Percentiles rank a stretch among this genome's conserved stretches.
Conservation (phyloP, 257 asterid genomes). For the Penstemon eatonii region DNA sequence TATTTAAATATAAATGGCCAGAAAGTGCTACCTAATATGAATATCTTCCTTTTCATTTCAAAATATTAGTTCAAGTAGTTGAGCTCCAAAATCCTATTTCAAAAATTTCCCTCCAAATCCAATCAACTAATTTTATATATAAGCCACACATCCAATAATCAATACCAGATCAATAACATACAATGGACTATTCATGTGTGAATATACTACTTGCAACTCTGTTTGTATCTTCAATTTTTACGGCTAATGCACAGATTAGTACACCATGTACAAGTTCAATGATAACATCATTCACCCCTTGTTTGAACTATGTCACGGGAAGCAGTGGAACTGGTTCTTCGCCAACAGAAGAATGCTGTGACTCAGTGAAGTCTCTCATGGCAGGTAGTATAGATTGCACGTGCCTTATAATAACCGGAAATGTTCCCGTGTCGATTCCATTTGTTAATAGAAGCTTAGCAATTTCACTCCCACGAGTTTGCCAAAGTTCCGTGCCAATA, state of each 20-base stretch:
- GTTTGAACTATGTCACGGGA: slow-evolving; percentile 65
- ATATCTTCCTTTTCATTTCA: slow-evolving; percentile 18
- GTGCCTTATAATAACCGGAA: slow-evolving; percentile 74
- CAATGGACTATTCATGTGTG: slow-evolving; percentile 26
- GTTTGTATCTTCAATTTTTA: slow-evolving; percentile 7
- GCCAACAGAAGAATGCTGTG: slow-evolving; percentile 59
- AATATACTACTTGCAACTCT: slow-evolving; percentile 27
- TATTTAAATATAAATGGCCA: neutral
- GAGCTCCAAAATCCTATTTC: slow-evolving; percentile 51
- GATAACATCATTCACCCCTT: slow-evolving; percentile 58
- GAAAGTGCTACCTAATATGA: slow-evolving; percentile 26
- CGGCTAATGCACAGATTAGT: slow-evolving; percentile 50
- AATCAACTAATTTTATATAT: slow-evolving; percentile 20
- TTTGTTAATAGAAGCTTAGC: slow-evolving; percentile 47
- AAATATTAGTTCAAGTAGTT: slow-evolving; percentile 53
- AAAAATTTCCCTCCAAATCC: slow-evolving; percentile 34
- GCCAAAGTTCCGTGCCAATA: slow-evolving; percentile 57
- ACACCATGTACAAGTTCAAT: slow-evolving; percentile 60
- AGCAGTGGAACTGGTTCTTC: slow-evolving; percentile 53
- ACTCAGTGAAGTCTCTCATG: slow-evolving; percentile 51
- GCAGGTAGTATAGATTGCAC: slow-evolving; percentile 54
- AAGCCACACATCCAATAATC: slow-evolving; percentile 10
- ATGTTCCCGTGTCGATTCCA: slow-evolving; percentile 66
- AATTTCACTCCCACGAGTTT: slow-evolving; percentile 52
- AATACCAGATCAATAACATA: slow-evolving; percentile 2